Percentiles rank a stretch among this genome's conserved stretches.
These are phyloP conservation scores for Eucalyptus cladocalyx DNA, from an alignment of 345 rosid species.

Conservation along the genomic window DNA sequence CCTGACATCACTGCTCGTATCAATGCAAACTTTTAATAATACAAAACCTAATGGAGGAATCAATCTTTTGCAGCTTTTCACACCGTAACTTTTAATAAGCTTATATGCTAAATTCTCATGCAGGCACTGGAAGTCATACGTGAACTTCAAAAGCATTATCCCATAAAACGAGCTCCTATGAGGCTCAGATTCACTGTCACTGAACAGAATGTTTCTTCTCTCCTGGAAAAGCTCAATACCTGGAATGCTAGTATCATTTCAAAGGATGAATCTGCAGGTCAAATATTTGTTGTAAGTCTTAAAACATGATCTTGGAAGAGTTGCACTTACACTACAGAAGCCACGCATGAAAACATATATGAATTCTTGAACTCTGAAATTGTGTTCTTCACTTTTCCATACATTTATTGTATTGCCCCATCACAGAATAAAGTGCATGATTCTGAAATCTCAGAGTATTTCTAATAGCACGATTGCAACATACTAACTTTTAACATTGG, in stretches of 20 bases:
- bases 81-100: not conserved
- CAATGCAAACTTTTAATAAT: not conserved
- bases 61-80: not conserved
- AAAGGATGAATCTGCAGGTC: slow-evolving; percentile 65
- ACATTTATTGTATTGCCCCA: not conserved
- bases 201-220: slow-evolving; percentile 23
- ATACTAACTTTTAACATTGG: not conserved
- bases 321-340: not conserved
- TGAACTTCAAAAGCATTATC: slow-evolving; percentile 91
- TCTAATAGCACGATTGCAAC: not conserved
- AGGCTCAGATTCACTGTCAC: slow-evolving; percentile 54
- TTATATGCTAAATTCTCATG: not conserved
- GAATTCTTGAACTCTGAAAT: not conserved
- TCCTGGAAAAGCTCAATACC: slow-evolving; percentile 43
- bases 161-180: slow-evolving; percentile 91
- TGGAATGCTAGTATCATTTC: slow-evolving; percentile 65
- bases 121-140: slow-evolving; percentile 92
- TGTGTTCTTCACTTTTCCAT: not conserved
- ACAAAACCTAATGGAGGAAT: not conserved
- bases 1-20: not conserved
- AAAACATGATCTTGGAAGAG: not conserved
- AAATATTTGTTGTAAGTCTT: slow-evolving; percentile 57
- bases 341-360: not conserved
- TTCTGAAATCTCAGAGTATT: not conserved
- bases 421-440: not conserved